Evolutionary conservation across 2,329 filamentous ascomycete species (phyloP), one percentile per base, ranked within the genome.

Genomic region (Ophiosphaerella narmari): DNA sequence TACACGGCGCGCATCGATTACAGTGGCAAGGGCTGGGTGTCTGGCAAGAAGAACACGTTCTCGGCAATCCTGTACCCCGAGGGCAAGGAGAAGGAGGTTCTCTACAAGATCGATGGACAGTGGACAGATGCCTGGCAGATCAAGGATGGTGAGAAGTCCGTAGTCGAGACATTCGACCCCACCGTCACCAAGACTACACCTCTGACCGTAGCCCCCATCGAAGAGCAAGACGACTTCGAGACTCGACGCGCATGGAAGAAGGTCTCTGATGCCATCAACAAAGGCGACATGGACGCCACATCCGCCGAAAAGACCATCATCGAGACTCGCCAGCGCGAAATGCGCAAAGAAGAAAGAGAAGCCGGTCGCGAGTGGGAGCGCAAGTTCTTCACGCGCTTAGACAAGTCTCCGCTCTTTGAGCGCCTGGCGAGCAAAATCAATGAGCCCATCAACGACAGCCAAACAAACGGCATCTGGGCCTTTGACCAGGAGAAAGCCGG

Each of bases 21-120:
- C 78, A 89, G 86, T 54, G 92, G 93, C 66, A 93, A 91, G 72
- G 93, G 93, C 50, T 99, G 93, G 93, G 75, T 99, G 8, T 91
- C 88, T 39, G 94, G 93, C 60, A 96, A 96, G 81, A 97, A 96
- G 80, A 97, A 97, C 78, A 89, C 83, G 48, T 91, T 97, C 71
- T 85, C 80, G 11, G 93, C 91, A 12, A 80, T 80, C 21, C 72
- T 97, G 49, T 91, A 88, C 76, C 89, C 74, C 75, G 85, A 77
- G 54, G 83, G 80, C 55, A 85, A 76, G 75, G 90, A 87, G 74
- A 89, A 88, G 75, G 87, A 89, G 44, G 82, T 85, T 53, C 79
- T 87, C 41, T 97, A 93, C 79, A 90, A 86, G n/a, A 81, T 88
- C 34, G 86, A 91, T 26, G 94, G 94, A 21, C 90, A 95, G 71